Percentiles rank a stretch among this genome's conserved stretches.
Evolutionary conservation across 208 protist species (phyloP).

Genomic region (Crithidia bombi): DNA sequence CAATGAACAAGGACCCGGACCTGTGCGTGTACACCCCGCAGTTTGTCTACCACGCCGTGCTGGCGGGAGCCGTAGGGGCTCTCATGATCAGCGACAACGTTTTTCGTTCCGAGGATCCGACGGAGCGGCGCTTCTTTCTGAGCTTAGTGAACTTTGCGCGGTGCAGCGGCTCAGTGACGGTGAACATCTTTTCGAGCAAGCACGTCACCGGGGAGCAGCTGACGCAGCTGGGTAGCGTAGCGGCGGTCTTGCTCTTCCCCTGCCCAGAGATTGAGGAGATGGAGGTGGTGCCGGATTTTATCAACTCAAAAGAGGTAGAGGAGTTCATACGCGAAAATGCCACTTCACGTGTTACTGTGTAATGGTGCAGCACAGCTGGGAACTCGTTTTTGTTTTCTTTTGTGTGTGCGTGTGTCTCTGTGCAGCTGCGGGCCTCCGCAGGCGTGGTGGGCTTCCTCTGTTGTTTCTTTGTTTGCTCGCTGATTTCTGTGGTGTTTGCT

Average conservation of each 20-base stretch:
- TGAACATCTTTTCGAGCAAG: conserved; percentile 94
- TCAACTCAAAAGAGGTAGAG: conserved; percentile 57
- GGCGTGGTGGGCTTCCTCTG: too few relatives aligned
- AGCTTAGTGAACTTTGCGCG: conserved; percentile 90
- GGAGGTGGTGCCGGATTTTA: conserved; percentile 64
- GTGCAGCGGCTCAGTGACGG: conserved; percentile 66
- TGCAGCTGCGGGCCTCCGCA: too few relatives aligned
- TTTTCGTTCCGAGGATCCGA: conserved; percentile 89
- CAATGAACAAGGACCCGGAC: conserved; percentile 88
- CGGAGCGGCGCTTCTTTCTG: conserved; percentile 91
- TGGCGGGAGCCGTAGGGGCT: conserved; percentile 76
- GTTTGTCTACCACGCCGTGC: conserved; percentile 83
- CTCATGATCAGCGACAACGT: conserved; percentile 94
- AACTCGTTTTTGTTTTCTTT: conserved; percentile 3
- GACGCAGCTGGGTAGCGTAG: conserved; percentile 90
- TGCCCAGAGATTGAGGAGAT: conserved; percentile 93
- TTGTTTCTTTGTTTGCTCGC: too few relatives aligned
- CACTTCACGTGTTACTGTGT: conserved; percentile 40
- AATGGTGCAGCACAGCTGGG: not conserved
- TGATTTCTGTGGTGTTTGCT: too few relatives aligned
- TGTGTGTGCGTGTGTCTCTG: not conserved
- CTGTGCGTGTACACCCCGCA: conserved; percentile 93
- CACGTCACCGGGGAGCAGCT: conserved; percentile 97
- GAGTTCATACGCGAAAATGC: conserved; percentile 76
- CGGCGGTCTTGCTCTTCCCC: conserved; percentile 93